phyloP scores from a whole-genome alignment of 1,284 basidiomycete genomes.

The Marasmius sp. region DNA sequence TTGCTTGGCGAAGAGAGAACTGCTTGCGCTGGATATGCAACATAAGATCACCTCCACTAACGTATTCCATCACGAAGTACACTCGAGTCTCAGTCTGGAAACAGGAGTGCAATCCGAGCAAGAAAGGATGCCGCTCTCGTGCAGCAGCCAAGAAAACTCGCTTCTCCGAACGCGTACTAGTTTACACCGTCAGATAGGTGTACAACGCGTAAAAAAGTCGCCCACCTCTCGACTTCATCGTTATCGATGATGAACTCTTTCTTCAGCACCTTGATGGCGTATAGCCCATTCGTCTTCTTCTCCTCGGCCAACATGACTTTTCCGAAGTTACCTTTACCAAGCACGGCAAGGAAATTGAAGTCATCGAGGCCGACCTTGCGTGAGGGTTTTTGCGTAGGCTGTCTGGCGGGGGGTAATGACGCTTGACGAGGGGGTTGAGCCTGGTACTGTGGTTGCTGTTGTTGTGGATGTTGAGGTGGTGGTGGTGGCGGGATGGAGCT shows the following conservation, averaged over 20 bases:
- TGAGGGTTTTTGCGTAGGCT: conserved; percentile 42
- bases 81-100: conserved; percentile 99
- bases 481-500: conserved; percentile 13
- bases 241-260: conserved; percentile 99
- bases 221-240: conserved; percentile 97
- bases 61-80: conserved; percentile 93
- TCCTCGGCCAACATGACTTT: conserved; percentile 99
- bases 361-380: conserved; percentile 96
- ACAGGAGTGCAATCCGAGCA: conserved; percentile 96
- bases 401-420: conserved; percentile 27
- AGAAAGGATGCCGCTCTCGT: conserved; percentile 95
- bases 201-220: conserved; percentile 6
- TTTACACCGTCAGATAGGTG: conserved; percentile 11
- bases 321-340: conserved; percentile 99
- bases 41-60: conserved; percentile 94
- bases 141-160: conserved; percentile 97
- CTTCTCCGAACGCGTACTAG: conserved; percentile 97
- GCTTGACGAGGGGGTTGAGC: too few relatives aligned
- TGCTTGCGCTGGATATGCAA: conserved; percentile 93
- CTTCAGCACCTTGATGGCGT: conserved; percentile 99
- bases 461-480: conserved; percentile 16
- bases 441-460: conserved; percentile 18
- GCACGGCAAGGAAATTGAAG: conserved; percentile 98
- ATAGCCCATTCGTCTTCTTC: conserved; percentile 86
- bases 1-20: conserved; percentile 94